These are phyloP conservation scores for Phoma sp. DNA, from an alignment of 2,329 filamentous ascomycete genomes.

Conservation along the genomic window DNA sequence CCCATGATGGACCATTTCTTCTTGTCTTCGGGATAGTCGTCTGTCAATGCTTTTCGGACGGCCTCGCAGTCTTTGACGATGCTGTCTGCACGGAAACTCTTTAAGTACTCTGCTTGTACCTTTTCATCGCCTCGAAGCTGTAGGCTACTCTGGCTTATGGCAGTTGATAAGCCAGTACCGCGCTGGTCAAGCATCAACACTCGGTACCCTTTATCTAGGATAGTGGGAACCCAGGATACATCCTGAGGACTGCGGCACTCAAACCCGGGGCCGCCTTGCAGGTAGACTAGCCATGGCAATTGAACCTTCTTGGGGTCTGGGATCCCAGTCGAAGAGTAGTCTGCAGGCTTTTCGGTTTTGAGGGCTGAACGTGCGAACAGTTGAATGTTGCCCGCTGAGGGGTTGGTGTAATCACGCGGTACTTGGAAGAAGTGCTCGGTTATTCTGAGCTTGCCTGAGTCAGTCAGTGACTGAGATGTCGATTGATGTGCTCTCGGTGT, in stretches of 20 bases:
- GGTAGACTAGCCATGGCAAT: conserved; percentile 70
- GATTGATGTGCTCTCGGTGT: not conserved
- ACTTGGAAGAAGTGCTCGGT: conserved; percentile 88
- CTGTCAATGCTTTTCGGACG: conserved; percentile 75
- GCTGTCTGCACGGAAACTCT: conserved; percentile 84
- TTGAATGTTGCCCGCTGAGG: conserved; percentile 66
- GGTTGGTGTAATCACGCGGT: conserved; percentile 76
- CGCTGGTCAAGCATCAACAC: conserved; percentile 86
- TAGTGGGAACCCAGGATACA: conserved; percentile 70
- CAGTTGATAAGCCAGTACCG: conserved; percentile 83
- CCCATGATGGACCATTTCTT: conserved; percentile 86
- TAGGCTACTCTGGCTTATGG: conserved; percentile 76
- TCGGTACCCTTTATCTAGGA: conserved; percentile 83
- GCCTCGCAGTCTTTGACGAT: conserved; percentile 91
- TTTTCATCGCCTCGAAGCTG: conserved; percentile 66
- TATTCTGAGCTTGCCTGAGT: conserved; percentile 73
- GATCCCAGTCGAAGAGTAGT: conserved; percentile 57
- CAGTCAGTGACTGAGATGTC: conserved; percentile 1
- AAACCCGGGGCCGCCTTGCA: conserved; percentile 87
- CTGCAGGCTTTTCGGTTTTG: conserved; percentile 69
- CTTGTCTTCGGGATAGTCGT: conserved; percentile 70
- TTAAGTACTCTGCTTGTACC: conserved; percentile 80
- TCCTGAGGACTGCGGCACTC: conserved; percentile 78
- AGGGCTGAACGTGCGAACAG: conserved; percentile 79
- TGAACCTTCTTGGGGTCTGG: conserved; percentile 55